A percentile compares a stretch with the other conserved stretches of the same genome.
Conservation (phyloP, 2,329 filamentous ascomycete species). For the Tolypocladium nubicola region DNA sequence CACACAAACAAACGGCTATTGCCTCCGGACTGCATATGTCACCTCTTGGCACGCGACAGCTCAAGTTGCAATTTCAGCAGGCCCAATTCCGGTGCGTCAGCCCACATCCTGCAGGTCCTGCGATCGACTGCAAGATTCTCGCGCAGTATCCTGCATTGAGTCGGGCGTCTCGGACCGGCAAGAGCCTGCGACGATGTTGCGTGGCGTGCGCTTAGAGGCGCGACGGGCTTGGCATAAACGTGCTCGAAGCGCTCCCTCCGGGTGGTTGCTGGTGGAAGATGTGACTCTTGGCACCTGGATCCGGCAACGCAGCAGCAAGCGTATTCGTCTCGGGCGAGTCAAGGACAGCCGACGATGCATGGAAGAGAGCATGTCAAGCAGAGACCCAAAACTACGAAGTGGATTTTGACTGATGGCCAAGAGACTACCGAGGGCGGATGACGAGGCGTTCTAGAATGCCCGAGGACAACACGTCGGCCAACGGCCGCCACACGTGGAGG, state of each 20-base stretch:
- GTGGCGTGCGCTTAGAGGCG: not conserved
- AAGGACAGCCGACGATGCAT: not conserved
- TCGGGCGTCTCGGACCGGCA: not conserved
- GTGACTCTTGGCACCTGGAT: not conserved
- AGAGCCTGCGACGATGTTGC: not conserved
- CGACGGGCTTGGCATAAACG: not conserved
- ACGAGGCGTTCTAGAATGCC: not conserved
- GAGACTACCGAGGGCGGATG: not conserved
- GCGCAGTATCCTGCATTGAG: not conserved
- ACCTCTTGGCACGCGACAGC: not conserved
- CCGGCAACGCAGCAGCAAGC: not conserved
- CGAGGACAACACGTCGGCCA: not conserved
- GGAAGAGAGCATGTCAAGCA: not conserved
- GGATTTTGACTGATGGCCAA: not conserved
- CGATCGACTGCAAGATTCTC: not conserved
- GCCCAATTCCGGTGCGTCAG: too few relatives aligned
- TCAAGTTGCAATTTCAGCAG: not conserved
- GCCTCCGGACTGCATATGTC: not conserved
- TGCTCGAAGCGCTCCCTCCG: not conserved
- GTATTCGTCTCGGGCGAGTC: not conserved
- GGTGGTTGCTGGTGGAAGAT: not conserved
- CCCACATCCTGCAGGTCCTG: not conserved
- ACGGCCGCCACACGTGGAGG: not conserved
- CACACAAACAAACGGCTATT: not conserved
- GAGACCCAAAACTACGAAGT: not conserved